A percentile compares a stretch with the other conserved stretches of the same genome.
These are phyloP conservation scores for Aulographum hederae DNA, from an alignment of 2,329 filamentous ascomycete genomes.

Conservation along the genomic window DNA sequence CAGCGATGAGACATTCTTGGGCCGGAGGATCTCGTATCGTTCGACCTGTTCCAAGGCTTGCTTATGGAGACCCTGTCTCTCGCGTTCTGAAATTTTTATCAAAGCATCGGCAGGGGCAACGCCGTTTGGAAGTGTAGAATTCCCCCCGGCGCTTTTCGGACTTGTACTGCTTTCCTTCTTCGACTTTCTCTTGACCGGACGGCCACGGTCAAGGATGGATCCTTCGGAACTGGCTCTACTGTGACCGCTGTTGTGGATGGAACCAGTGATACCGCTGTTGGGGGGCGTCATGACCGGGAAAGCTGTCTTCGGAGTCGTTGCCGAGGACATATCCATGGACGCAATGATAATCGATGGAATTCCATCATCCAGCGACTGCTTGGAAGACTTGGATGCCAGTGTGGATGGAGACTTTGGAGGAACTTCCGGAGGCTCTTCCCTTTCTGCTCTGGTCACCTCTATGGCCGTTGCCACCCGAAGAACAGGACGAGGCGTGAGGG, in stretches of 20 bases:
- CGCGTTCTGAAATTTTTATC: slow-evolving; percentile 14
- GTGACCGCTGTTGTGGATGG: slow-evolving; percentile 6
- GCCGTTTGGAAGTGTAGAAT: slow-evolving; percentile 18
- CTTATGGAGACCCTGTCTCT: slow-evolving; percentile 18
- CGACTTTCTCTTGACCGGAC: slow-evolving; percentile 15
- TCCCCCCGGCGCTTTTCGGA: slow-evolving; percentile 12
- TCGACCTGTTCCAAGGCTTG: slow-evolving; percentile 20
- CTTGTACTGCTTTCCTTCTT: slow-evolving; percentile 14
- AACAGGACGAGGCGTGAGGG: no score
- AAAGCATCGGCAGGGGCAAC: slow-evolving; percentile 18
- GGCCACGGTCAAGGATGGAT: slow-evolving; percentile 19
- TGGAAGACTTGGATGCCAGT: no score
- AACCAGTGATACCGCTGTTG: no score
- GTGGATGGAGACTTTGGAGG: no score
- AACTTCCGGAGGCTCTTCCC: no score
- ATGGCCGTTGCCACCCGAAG: no score
- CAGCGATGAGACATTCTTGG: slow-evolving; percentile 26
- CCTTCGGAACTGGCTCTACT: slow-evolving; percentile 18
- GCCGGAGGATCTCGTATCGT: slow-evolving; percentile 21
- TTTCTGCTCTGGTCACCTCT: no score
- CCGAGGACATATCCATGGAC: no score
- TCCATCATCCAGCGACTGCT: no score
- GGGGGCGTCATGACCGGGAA: no score
- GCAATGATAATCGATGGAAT: no score
- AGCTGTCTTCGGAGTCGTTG: no score